Percentiles rank a stretch among this genome's conserved stretches.
Conservation (phyloP, 345 rosid genomes). For the Rhodomyrtus tomentosa region DNA sequence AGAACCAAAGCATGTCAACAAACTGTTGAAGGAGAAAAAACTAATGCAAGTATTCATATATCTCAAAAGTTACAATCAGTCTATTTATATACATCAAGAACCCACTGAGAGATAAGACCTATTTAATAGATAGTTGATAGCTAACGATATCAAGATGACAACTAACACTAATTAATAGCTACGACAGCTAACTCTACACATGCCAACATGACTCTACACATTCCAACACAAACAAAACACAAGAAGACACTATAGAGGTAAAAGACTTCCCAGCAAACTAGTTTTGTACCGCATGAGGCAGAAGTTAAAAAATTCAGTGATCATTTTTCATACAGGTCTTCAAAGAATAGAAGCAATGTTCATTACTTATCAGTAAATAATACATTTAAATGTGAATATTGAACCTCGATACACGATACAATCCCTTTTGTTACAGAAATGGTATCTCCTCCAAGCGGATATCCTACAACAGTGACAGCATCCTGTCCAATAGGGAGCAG, state of each 20-base stretch:
- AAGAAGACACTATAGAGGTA: background rate
- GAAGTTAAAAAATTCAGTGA: background rate
- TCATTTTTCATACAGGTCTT: background rate
- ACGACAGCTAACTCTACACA: no score
- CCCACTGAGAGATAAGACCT: no score
- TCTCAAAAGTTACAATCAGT: no score
- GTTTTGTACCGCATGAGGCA: background rate
- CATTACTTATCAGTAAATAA: background rate
- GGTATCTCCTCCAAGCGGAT: constrained; percentile 99
- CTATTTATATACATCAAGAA: no score
- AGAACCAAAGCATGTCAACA: background rate
- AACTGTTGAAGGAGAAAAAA: no score
- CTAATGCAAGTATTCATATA: no score
- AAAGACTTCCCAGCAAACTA: background rate
- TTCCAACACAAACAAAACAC: no score
- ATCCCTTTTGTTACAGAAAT: constrained; percentile 97
- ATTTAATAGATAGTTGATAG: no score
- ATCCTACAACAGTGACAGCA: constrained; percentile 94
- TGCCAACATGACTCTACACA: no score
- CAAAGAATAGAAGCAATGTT: background rate
- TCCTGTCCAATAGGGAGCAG: constrained; percentile 50
- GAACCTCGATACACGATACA: constrained; percentile 94
- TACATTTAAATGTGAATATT: background rate
- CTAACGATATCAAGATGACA: no score
- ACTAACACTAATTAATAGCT: no score